These are phyloP conservation scores for Mucor piriformis DNA, from an alignment of 371 early-diverging fungal species.

Conservation along the genomic window DNA sequence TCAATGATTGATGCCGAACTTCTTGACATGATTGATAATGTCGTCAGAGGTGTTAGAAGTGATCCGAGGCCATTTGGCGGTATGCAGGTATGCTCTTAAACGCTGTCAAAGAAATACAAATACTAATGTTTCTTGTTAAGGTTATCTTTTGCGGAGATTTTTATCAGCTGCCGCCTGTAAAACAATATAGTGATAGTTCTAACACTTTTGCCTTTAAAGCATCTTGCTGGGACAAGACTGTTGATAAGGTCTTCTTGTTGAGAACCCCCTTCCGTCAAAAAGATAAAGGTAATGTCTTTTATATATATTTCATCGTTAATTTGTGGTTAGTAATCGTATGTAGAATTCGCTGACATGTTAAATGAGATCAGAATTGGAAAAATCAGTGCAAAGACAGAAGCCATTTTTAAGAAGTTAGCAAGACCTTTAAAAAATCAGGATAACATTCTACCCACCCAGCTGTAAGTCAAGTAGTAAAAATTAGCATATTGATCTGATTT, in stretches of 20 bases:
- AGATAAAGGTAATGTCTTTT: constrained; percentile 36
- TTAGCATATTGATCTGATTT: neutral
- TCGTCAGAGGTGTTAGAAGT: constrained; percentile 66
- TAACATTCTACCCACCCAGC: constrained; percentile 76
- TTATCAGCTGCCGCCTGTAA: constrained; percentile 90
- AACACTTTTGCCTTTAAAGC: constrained; percentile 86
- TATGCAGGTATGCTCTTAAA: constrained; percentile 68
- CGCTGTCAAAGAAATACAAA: neutral
- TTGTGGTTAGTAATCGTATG: neutral
- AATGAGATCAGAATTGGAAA: constrained; percentile 70
- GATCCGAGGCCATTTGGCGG: constrained; percentile 79
- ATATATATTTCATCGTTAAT: neutral
- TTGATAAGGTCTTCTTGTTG: constrained; percentile 55
- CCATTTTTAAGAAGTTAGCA: constrained; percentile 53
- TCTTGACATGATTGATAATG: constrained; percentile 79
- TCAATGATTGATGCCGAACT: constrained; percentile 86
- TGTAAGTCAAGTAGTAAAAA: constrained; percentile 52
- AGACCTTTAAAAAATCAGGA: constrained; percentile 53
- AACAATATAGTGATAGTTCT: constrained; percentile 30
- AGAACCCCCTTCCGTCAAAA: constrained; percentile 60
- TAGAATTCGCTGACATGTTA: constrained; percentile 62
- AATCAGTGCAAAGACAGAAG: constrained; percentile 52
- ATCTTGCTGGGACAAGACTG: constrained; percentile 61
- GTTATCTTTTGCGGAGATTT: constrained; percentile 88
- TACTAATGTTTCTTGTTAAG: constrained; percentile 26